Conservation (phyloP, 2,329 filamentous ascomycete species). For the Stagonosporopsis vannaccii region DNA sequence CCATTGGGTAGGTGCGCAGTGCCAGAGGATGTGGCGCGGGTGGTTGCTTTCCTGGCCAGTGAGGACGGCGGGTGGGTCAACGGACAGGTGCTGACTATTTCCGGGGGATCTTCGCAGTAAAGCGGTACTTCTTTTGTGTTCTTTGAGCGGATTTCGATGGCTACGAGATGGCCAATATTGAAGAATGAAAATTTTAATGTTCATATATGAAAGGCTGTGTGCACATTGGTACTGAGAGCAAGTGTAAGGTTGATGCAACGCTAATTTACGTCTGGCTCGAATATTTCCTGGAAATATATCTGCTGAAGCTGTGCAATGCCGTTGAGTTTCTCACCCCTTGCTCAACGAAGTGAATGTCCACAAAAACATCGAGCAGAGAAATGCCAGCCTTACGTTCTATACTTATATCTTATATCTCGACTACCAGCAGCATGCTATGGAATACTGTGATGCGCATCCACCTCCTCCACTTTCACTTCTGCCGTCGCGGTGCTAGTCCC, state of each 20-base stretch:
- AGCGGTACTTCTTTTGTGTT: not conserved
- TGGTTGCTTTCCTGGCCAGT: slow-evolving; percentile 51
- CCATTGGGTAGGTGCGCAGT: slow-evolving; percentile 58
- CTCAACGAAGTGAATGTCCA: too few species aligned
- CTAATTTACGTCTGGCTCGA: too few species aligned
- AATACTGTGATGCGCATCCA: too few species aligned
- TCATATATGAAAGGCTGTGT: not conserved
- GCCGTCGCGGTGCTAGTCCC: too few species aligned
- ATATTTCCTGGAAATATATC: too few species aligned
- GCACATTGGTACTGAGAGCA: not conserved
- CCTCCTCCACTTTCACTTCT: not conserved
- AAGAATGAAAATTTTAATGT: not conserved
- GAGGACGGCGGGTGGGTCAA: slow-evolving; percentile 53
- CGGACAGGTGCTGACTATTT: slow-evolving; percentile 52
- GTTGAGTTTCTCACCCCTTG: too few species aligned
- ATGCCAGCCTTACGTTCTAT: too few species aligned
- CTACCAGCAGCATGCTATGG: too few species aligned
- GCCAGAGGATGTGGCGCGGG: slow-evolving; percentile 55
- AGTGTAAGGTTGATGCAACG: too few species aligned
- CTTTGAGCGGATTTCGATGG: slow-evolving; percentile 2
- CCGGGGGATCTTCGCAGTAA: slow-evolving; percentile 52
- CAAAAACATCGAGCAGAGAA: too few species aligned
- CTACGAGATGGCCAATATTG: not conserved
- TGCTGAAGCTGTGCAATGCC: too few species aligned
- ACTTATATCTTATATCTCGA: too few species aligned